Percentiles rank a stretch among this genome's conserved stretches.
Conservation (phyloP, 73 alveolate genomes). For the Symbiodinium pilosum region DNA sequence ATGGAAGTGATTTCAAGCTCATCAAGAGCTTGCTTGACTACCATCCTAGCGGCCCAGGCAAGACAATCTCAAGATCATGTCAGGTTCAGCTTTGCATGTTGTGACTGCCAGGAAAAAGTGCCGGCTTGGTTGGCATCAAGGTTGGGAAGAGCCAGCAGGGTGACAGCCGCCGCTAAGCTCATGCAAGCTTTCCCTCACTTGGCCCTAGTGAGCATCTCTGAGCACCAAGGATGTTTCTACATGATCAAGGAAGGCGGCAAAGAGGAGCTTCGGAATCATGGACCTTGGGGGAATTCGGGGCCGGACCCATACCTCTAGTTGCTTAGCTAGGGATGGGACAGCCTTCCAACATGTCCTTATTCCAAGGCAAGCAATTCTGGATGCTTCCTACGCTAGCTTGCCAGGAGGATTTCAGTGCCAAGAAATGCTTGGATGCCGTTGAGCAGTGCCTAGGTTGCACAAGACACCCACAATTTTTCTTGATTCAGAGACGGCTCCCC, state of each 20-base stretch:
- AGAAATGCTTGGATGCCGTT: slow-evolving; percentile 96
- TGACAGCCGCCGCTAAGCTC: slow-evolving; percentile 95
- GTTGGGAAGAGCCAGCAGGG: slow-evolving; percentile 96
- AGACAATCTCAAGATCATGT: no score
- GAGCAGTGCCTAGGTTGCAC: slow-evolving; percentile 13
- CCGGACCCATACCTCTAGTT: no score
- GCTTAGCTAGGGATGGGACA: no score
- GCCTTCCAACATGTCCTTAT: no score
- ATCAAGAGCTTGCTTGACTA: slow-evolving; percentile 95
- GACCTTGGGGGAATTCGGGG: no score
- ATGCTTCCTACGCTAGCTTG: not conserved
- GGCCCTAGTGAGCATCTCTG: no score
- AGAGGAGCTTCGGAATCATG: slow-evolving; percentile 46
- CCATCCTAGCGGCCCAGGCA: slow-evolving; percentile 95
- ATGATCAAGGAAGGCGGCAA: slow-evolving; percentile 96
- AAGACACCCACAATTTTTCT: no score
- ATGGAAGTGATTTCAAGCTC: slow-evolving; percentile 96
- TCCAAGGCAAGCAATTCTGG: no score
- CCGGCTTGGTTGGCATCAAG: slow-evolving; percentile 96
- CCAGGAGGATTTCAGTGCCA: slow-evolving; percentile 96
- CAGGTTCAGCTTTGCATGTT: not conserved
- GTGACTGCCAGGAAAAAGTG: slow-evolving; percentile 92
- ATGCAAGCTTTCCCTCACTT: not conserved
- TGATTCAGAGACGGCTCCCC: no score
- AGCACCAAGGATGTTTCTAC: slow-evolving; percentile 96